phyloP scores from a whole-genome alignment of 176 grass and related monocot species.

The Oryza longistaminata region DNA sequence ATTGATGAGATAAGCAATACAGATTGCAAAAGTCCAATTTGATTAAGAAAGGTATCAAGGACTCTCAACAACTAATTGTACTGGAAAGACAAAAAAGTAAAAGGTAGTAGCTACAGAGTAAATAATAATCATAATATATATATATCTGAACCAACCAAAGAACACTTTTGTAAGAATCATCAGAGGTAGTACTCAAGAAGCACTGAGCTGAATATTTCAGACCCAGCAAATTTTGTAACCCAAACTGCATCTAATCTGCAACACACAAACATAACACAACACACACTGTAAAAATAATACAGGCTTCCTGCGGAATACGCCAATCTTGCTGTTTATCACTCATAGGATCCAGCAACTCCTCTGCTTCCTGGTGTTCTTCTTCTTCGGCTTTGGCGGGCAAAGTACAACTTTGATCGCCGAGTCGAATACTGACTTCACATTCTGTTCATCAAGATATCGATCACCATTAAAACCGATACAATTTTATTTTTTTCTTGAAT shows the following conservation, averaged over 20 bases:
- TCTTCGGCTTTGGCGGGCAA: slow-evolving; percentile 65
- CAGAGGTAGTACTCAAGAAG: neutral
- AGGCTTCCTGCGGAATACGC: neutral
- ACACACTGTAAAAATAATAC: neutral
- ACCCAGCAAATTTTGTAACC: slow-evolving; percentile 10
- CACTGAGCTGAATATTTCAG: neutral
- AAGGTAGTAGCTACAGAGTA: neutral
- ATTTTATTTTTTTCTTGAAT: no score
- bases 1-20: slow-evolving; percentile 10
- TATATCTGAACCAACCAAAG: neutral
- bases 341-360: slow-evolving; percentile 73
- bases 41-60: neutral
- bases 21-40: neutral
- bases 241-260: slow-evolving; percentile 3
- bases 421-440: slow-evolving; percentile 80
- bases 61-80: neutral
- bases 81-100: neutral
- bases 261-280: neutral
- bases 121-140: neutral
- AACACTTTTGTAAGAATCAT: neutral
- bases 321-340: neutral
- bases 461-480: neutral
- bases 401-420: slow-evolving; percentile 74
- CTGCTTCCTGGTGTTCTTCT: slow-evolving; percentile 62
- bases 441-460: slow-evolving; percentile 41